Percentiles rank a stretch among this genome's conserved stretches.
Conservation (phyloP, 331 rosid species). For the Pyracantha coccinea region DNA sequence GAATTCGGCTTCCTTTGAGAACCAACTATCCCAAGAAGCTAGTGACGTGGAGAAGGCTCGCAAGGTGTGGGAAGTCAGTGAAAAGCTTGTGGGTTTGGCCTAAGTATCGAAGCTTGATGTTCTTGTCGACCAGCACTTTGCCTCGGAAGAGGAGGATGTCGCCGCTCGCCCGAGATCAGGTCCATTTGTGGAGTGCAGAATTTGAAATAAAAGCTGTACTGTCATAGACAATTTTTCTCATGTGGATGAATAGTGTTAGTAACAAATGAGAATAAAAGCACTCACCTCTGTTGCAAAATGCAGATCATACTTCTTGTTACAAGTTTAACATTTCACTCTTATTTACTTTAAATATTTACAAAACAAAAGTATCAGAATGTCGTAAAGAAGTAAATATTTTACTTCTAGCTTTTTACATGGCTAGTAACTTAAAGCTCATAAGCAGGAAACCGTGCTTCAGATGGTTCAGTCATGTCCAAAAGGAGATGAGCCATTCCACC, state of each 20-base stretch:
- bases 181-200: neutral
- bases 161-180: neutral
- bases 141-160: conserved; percentile 18
- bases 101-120: conserved; percentile 17
- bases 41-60: conserved; percentile 86
- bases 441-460: conserved; percentile 59
- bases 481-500: conserved; percentile 69
- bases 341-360: neutral
- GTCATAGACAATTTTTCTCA: conserved; percentile 28
- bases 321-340: neutral
- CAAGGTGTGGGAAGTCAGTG: conserved; percentile 91
- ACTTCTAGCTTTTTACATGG: too few relatives aligned
- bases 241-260: conserved; percentile 26
- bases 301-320: neutral
- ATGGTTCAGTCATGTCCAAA: conserved; percentile 66
- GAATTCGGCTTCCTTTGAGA: conserved; percentile 91
- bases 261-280: conserved; percentile 10
- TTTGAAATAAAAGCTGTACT: conserved; percentile 11
- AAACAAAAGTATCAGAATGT: neutral
- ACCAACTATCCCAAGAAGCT: conserved; percentile 86
- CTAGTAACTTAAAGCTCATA: conserved; percentile 38
- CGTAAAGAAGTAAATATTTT: neutral
- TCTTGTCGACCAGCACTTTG: neutral
- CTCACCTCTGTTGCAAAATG: conserved; percentile 8
- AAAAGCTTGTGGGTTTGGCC: conserved; percentile 96